phyloP scores from a whole-genome alignment of 2,329 filamentous ascomycete genomes.

The Neopestalotiopsis sp. region DNA sequence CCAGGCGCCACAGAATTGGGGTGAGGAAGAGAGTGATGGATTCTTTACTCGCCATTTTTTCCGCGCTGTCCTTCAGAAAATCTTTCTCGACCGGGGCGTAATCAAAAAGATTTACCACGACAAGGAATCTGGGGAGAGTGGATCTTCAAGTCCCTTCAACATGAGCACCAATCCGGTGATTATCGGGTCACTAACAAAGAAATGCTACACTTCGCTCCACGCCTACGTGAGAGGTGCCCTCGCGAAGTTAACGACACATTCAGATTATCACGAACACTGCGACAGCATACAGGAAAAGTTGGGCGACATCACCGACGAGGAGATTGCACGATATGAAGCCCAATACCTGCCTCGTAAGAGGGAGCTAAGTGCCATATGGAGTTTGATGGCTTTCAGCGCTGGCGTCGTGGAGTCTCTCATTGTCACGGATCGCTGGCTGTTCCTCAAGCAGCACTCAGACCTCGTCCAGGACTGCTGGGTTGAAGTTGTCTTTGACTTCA shows the following conservation, averaged over 20 bases:
- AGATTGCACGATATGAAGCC: constrained; percentile 74
- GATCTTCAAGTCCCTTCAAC: constrained; percentile 49
- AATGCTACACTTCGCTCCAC: constrained; percentile 76
- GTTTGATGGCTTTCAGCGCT: constrained; percentile 94
- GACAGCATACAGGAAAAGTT: constrained; percentile 70
- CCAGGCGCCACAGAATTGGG: constrained; percentile 95
- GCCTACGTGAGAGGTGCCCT: constrained; percentile 84
- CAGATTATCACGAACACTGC: constrained; percentile 63
- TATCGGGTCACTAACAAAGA: constrained; percentile 83
- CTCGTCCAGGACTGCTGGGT: constrained; percentile 83
- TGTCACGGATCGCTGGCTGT: constrained; percentile 89
- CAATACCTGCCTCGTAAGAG: constrained; percentile 72
- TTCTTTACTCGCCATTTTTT: constrained; percentile 97
- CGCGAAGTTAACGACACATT: constrained; percentile 69
- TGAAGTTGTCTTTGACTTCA: constrained; percentile 90
- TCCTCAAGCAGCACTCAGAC: constrained; percentile 76
- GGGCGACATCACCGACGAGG: constrained; percentile 72
- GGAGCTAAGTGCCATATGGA: constrained; percentile 88
- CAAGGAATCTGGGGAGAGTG: constrained; percentile 26
- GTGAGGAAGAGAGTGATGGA: constrained; percentile 74
- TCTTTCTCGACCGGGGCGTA: constrained; percentile 87
- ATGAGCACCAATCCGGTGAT: constrained; percentile 79
- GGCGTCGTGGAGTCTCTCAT: constrained; percentile 88
- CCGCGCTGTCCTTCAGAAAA: constrained; percentile 85
- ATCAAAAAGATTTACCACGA: constrained; percentile 64